These are phyloP conservation scores for Aspergillus cristatus DNA, from an alignment of 495 filamentous ascomycete genomes.

Conservation along the genomic window DNA sequence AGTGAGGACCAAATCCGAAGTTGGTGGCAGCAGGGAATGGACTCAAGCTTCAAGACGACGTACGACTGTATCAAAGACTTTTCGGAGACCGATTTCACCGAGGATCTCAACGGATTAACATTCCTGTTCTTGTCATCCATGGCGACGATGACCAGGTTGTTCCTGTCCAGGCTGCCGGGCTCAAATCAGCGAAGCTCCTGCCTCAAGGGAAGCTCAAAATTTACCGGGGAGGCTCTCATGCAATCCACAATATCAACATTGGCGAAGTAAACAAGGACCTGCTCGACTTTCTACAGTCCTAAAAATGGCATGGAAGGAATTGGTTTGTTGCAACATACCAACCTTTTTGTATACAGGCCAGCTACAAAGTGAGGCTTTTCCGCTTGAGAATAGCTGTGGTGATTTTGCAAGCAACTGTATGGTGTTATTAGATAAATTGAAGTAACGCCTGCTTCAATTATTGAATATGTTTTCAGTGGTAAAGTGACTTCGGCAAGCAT, in stretches of 20 bases:
- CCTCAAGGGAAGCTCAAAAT: constrained; percentile 28
- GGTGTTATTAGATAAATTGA: too few relatives aligned
- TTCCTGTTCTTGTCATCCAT: constrained; percentile 30
- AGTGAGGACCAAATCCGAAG: constrained; percentile 28
- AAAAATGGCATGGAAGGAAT: not conserved
- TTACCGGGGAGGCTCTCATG: constrained; percentile 28
- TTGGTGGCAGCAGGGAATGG: constrained; percentile 37
- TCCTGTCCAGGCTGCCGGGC: constrained; percentile 20
- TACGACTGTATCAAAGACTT: constrained; percentile 32
- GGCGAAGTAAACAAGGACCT: constrained; percentile 29
- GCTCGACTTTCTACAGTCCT: constrained; percentile 14
- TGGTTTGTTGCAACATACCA: too few relatives aligned
- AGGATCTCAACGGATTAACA: constrained; percentile 31
- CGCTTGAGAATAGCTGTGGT: too few relatives aligned
- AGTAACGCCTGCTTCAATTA: too few relatives aligned
- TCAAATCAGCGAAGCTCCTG: constrained; percentile 24
- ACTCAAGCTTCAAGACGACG: constrained; percentile 22
- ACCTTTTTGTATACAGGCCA: too few relatives aligned
- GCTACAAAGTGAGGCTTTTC: too few relatives aligned
- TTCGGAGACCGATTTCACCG: constrained; percentile 32
- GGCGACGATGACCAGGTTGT: constrained; percentile 33
- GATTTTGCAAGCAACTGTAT: too few relatives aligned
- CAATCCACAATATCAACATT: constrained; percentile 26
- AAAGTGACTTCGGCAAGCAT: too few relatives aligned
- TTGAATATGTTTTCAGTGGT: too few relatives aligned